Conservation (phyloP, 2,329 filamentous ascomycete species). For the Colletotrichum sp. region DNA sequence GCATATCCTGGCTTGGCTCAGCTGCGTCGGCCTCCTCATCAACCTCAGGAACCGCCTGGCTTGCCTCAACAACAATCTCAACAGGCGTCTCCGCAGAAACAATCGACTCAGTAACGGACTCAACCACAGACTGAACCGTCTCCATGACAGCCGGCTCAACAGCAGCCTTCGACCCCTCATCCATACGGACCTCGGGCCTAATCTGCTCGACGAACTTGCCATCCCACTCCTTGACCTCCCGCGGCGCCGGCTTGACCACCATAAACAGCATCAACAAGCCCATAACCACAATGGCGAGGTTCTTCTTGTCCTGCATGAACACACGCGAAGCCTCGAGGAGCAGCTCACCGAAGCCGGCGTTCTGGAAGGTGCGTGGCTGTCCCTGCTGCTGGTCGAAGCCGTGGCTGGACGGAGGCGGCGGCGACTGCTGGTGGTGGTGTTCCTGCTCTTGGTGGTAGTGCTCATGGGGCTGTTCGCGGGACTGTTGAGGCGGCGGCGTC, state of each 20-base stretch:
- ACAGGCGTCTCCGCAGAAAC: background rate
- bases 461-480: background rate
- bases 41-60: background rate
- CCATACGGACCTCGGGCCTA: background rate
- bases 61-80: background rate
- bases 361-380: conserved; percentile 32
- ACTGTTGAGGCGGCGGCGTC: background rate
- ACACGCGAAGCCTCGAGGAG: conserved; percentile 59
- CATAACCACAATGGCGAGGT: conserved; percentile 61
- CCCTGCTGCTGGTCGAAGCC: conserved; percentile 31
- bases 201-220: conserved; percentile 23
- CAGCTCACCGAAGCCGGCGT: conserved; percentile 58
- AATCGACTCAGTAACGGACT: background rate
- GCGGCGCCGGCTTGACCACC: conserved; percentile 34
- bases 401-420: conserved; percentile 29
- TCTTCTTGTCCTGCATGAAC: conserved; percentile 62
- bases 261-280: conserved; percentile 59
- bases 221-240: conserved; percentile 29
- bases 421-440: conserved; percentile 25
- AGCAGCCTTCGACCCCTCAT: background rate
- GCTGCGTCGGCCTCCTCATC: background rate
- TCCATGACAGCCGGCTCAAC: background rate
- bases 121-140: background rate
- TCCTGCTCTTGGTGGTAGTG: conserved; percentile 17
- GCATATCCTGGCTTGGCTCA: background rate